Conservation (phyloP, 2,329 filamentous ascomycete species). For the Xylaria sp. region DNA sequence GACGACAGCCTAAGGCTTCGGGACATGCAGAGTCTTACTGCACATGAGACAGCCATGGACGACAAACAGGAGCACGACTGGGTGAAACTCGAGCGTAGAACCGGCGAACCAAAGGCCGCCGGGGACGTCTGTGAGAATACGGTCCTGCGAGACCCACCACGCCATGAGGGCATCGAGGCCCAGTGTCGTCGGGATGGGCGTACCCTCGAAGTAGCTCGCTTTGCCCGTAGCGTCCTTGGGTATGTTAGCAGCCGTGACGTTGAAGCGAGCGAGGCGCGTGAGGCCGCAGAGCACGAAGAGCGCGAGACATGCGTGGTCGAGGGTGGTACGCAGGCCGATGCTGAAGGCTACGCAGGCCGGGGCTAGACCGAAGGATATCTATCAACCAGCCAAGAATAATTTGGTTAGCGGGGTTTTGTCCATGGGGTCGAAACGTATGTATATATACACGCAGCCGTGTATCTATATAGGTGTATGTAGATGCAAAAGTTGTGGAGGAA, state of each 20-base stretch:
- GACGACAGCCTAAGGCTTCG: conserved; percentile 72
- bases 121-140: conserved; percentile 82
- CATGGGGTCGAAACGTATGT: neutral
- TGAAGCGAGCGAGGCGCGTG: conserved; percentile 94
- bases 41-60: conserved; percentile 95
- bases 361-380: conserved; percentile 96
- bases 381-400: neutral
- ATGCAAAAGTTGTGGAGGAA: neutral
- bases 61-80: conserved; percentile 81
- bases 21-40: conserved; percentile 93
- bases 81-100: conserved; percentile 82
- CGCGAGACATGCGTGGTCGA: conserved; percentile 82
- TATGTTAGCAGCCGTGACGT: conserved; percentile 88
- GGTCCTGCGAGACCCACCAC: conserved; percentile 85
- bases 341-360: conserved; percentile 89
- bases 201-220: conserved; percentile 95
- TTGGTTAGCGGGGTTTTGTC: conserved; percentile 7
- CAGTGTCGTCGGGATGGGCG: conserved; percentile 91
- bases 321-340: conserved; percentile 82
- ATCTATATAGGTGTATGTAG: neutral
- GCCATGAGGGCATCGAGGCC: conserved; percentile 85
- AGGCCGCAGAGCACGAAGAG: conserved; percentile 96
- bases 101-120: conserved; percentile 75
- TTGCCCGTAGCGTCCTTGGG: conserved; percentile 94
- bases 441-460: neutral